Evolutionary conservation across 2,329 filamentous ascomycete species (phyloP).

Genomic region (Exophiala bonariae): DNA sequence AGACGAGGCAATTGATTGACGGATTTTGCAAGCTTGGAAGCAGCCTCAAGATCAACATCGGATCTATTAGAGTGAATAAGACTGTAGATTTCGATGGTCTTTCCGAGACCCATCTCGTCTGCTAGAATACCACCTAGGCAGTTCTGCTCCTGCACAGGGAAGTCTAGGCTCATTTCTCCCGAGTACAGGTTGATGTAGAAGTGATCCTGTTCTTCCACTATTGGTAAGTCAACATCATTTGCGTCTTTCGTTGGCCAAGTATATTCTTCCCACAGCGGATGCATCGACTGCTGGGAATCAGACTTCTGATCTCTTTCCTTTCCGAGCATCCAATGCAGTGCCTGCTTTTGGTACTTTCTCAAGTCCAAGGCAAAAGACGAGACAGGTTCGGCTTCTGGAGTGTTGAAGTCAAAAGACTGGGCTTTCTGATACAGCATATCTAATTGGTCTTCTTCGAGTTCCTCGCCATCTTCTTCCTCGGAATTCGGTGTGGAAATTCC

Average conservation of each 20-base stretch:
- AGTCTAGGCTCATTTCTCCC: conserved; percentile 86
- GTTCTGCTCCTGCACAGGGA: conserved; percentile 90
- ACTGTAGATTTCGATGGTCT: conserved; percentile 98
- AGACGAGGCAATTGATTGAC: conserved; percentile 65
- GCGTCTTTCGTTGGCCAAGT: conserved; percentile 83
- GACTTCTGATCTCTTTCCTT: conserved; percentile 82
- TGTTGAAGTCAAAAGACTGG: conserved; percentile 93
- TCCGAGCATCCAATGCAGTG: conserved; percentile 91
- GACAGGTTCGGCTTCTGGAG: conserved; percentile 80
- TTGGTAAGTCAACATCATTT: conserved; percentile 73
- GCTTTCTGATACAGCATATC: conserved; percentile 94
- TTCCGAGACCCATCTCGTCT: conserved; percentile 95
- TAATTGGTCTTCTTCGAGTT: conserved; percentile 92
- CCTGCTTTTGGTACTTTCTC: conserved; percentile 92
- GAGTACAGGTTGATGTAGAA: conserved; percentile 99
- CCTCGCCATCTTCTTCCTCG: conserved; percentile 79
- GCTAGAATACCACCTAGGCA: conserved; percentile 91
- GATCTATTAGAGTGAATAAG: conserved; percentile 81
- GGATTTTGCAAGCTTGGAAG: conserved; percentile 39
- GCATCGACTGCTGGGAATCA: conserved; percentile 78
- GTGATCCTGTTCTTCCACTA: conserved; percentile 63
- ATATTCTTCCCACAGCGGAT: conserved; percentile 97
- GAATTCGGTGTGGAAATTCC: conserved; percentile 58
- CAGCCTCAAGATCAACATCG: conserved; percentile 41
- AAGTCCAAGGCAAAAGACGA: conserved; percentile 79